Base-by-base conservation (phyloP, 2,329 filamentous ascomycete species). In the Sporothrix humicola region DNA sequence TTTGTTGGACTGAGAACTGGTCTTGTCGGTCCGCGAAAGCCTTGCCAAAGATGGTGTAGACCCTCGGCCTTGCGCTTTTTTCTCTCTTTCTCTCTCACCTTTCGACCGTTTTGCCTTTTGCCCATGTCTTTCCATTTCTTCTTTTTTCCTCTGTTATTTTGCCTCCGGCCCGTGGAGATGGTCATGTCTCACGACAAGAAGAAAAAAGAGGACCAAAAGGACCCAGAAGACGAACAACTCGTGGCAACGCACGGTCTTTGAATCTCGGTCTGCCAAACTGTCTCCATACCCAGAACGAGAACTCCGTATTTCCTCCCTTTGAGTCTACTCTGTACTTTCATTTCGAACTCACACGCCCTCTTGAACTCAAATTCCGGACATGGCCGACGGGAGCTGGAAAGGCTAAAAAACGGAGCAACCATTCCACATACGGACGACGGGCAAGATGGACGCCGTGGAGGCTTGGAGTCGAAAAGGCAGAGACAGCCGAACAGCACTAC, bases 21-120 rank as follows among this genome's bases (percentile, higher is more conserved):
- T 37, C 7, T 37, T 7, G 31, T 31, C 31, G 2, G 31, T 37
- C 31, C 7, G 31, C 59, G 15, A 44, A 20, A 44, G 31, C 31
- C 59, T 63, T 63, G 59, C 59, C 59, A 63, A 63, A 63, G 8
- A 20, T 37, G 59, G 59, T n/a, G 59, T 63, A 44, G 59, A 63
- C 59, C 10, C 2, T 17, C 9, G 58, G 31, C 7, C 17, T 44
- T 23, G 20, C 4, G 46, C 12, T 52, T 17, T 50, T 46, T 66
- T 48, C 10, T 66, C 7, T 37, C 31, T 37, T 37, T 37, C 31
- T 37, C n/a, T 31, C 10, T 37, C 12, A 37, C 31, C 31, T 5
- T n/a, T 20, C 17, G 59, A 44, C 46, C 6, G 7, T 42, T 68
- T 68, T 68, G 12, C 65, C 7, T 66, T 59, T 48, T 46, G 37